Percentiles rank a stretch among this genome's conserved stretches.
Conservation (phyloP, 164 flowering plant species). For the Euptelea pleiosperma region DNA sequence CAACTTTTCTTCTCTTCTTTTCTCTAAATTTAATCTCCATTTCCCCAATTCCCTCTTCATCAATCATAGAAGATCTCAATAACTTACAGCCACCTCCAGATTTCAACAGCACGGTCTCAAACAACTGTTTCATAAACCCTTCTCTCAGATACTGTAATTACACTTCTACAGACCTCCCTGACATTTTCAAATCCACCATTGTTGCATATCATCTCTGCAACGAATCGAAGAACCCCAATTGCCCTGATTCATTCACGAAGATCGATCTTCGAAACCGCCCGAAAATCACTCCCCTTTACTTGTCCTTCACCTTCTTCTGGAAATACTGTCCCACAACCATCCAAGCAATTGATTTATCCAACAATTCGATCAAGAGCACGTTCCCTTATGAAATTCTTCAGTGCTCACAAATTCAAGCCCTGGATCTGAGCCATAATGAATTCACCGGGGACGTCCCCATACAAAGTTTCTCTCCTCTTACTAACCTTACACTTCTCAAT, state of each 20-base stretch:
- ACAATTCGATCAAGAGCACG: conserved; percentile 40
- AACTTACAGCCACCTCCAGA: conserved; percentile 47
- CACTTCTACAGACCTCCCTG: conserved; percentile 32
- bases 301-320: conserved; percentile 67
- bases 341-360: conserved; percentile 39
- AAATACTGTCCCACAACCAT: conserved; percentile 57
- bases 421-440: conserved; percentile 54
- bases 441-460: conserved; percentile 46
- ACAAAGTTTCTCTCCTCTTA: conserved; percentile 28
- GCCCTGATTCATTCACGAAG: conserved; percentile 42
- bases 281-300: conserved; percentile 42
- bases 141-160: conserved; percentile 50
- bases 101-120: conserved; percentile 39
- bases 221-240: conserved; percentile 48
- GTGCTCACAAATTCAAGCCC: conserved; percentile 45
- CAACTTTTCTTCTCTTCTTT: conserved; percentile 18
- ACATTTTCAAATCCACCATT: conserved; percentile 53
- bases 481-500: conserved; percentile 45
- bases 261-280: conserved; percentile 50
- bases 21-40: conserved; percentile 4
- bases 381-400: conserved; percentile 49
- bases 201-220: conserved; percentile 59
- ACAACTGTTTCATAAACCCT: conserved; percentile 47
- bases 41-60: conserved; percentile 21
- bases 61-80: conserved; percentile 52